Conservation (phyloP, 2,329 filamentous ascomycete species). For the Aspergillus niger region DNA sequence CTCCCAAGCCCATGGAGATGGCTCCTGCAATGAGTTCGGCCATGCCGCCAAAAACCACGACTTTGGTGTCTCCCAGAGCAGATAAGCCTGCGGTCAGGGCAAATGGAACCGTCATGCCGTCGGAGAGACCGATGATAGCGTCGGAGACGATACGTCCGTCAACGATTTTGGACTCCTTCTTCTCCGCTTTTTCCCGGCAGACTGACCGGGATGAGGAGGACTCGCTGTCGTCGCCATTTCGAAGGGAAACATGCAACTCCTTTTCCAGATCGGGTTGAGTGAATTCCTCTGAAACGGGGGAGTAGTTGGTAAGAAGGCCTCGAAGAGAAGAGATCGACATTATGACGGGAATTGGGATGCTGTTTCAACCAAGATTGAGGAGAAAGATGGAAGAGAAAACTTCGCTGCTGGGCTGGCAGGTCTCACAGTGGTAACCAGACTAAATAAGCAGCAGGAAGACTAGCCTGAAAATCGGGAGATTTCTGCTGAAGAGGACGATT, state of each 20-base stretch:
- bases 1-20: conserved; percentile 76
- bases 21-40: conserved; percentile 75
- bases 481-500: not conserved
- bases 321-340: conserved; percentile 37
- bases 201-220: conserved; percentile 14
- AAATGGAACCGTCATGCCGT: conserved; percentile 78
- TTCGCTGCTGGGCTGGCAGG: not conserved
- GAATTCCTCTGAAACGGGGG: conserved; percentile 21
- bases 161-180: conserved; percentile 32
- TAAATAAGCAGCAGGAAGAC: not conserved
- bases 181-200: conserved; percentile 19
- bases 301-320: conserved; percentile 35
- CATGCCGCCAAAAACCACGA: conserved; percentile 71
- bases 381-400: not conserved
- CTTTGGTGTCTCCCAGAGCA: conserved; percentile 62
- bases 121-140: conserved; percentile 74
- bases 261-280: conserved; percentile 32
- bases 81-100: conserved; percentile 72
- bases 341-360: not conserved
- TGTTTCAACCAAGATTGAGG: not conserved
- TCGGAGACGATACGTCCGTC: conserved; percentile 52
- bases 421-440: not conserved
- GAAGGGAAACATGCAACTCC: conserved; percentile 22
- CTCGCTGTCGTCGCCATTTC: conserved; percentile 19
- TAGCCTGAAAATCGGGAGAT: not conserved